Conservation (phyloP, 2,329 filamentous ascomycete genomes). For the Pseudocercospora eumusae region DNA sequence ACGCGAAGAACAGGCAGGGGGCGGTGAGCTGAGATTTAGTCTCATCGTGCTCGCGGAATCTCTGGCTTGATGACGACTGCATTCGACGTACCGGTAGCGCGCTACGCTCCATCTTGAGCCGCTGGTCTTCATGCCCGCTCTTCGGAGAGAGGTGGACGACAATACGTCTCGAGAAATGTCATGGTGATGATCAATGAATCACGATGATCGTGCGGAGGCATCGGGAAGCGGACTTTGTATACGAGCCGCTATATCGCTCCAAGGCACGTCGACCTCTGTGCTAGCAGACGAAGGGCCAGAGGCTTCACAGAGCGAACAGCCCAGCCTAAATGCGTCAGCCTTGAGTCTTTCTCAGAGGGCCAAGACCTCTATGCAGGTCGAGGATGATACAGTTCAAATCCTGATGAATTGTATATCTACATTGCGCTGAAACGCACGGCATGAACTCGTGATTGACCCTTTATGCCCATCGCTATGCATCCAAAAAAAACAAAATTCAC, state of each 20-base stretch:
- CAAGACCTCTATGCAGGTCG: not conserved
- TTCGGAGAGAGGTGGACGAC: not conserved
- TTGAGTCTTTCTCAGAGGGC: not conserved
- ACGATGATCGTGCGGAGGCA: not conserved
- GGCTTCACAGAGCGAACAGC: not conserved
- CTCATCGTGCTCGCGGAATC: constrained; percentile 60
- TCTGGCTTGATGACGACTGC: constrained; percentile 50
- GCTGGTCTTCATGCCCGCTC: not conserved
- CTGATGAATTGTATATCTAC: not conserved
- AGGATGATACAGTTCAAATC: not conserved
- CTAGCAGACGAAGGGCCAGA: not conserved
- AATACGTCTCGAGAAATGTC: not conserved
- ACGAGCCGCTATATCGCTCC: not conserved
- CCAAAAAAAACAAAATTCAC: not conserved
- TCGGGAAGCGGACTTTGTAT: too few relatives aligned
- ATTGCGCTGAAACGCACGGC: not conserved
- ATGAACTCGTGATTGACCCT: not conserved
- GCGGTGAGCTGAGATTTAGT: constrained; percentile 63
- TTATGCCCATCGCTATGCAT: constrained; percentile 15
- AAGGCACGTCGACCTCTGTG: not conserved
- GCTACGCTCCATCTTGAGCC: not conserved
- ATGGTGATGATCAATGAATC: not conserved
- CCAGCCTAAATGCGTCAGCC: not conserved
- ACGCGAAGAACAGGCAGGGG: constrained; percentile 55
- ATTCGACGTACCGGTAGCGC: not conserved